Evolutionary conservation across 2,329 filamentous ascomycete genomes (phyloP), one percentile per base, ranked within the genome.

Genomic region (Fusarium udum): DNA sequence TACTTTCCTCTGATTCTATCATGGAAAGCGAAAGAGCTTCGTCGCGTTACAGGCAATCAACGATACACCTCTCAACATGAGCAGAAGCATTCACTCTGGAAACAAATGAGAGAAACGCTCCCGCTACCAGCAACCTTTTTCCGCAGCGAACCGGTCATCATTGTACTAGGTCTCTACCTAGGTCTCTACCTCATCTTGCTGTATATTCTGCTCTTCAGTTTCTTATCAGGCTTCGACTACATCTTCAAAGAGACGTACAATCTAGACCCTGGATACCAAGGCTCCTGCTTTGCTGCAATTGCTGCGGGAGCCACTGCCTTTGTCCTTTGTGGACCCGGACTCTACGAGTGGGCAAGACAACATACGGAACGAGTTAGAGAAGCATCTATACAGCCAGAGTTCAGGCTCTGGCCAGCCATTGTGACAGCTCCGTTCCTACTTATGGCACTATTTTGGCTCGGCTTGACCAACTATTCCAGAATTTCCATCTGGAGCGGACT

Each of bases 11-110:
- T 90, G 26, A 81, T 92, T 24, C 81, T 92, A 28, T 85, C 88
- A 61, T 84, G 84, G 66, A 92, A 92, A 77, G 91, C 91, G 4
- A 82, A 84, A 48, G 86, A 85, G 69, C 80, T 91, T 57, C 87
- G 91, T 49, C 82, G 86, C 73, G 86, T 90, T 71, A 92, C 89
- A 2, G 89, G 89, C 13, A 87, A 92, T 69, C 80, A 85, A 31
- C 83, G 87, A 62, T 92, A 87, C 82, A 84, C 85, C 56, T 91
- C 90, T 14, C 87, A 90, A 14, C 91, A 92, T 62, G 91, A 93
- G 79, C 87, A 87, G 57, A 79, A 89, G 16, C 66, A 74, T 7
- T 73, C 75, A 74, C 83, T 89, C 49, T 84, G 86, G 53, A 89
- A 89, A 4, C 87, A 92, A 52, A 77, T 82, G 6, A 80, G 82